Evolutionary conservation across 164 flowering plant genomes (phyloP).

Genomic region (Dillenia suffruticosa): DNA sequence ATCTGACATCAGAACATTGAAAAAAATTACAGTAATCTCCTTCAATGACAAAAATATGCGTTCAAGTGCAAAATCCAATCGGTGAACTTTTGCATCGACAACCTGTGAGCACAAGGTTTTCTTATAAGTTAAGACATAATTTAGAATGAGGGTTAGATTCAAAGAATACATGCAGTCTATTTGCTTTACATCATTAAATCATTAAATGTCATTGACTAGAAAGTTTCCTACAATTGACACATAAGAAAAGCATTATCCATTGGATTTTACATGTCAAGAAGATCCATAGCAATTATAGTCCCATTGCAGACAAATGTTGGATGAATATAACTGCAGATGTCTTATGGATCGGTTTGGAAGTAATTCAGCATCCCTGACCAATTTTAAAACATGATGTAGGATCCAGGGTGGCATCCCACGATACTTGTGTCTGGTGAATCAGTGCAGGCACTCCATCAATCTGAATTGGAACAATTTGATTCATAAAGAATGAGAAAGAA

Average conservation of each 20-base stretch:
- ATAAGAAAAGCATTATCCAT: no score
- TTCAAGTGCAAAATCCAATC: slow-evolving; percentile 74
- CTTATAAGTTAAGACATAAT: slow-evolving; percentile 5
- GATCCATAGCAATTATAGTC: no score
- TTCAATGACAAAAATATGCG: slow-evolving; percentile 82
- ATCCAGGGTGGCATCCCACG: slow-evolving; percentile 90
- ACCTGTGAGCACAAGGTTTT: slow-evolving; percentile 41
- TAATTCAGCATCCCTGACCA: slow-evolving; percentile 63
- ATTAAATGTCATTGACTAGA: no score
- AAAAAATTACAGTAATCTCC: slow-evolving; percentile 60
- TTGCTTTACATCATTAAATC: no score
- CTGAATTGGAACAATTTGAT: slow-evolving; percentile 29
- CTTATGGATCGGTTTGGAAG: no score
- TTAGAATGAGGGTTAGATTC: not conserved
- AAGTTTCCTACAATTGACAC: no score
- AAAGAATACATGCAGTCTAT: no score
- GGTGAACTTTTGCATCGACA: slow-evolving; percentile 92
- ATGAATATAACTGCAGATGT: no score
- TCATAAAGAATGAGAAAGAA: not conserved
- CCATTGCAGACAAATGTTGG: no score
- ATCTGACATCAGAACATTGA: not conserved
- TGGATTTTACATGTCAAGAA: no score
- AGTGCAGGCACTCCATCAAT: slow-evolving; percentile 93
- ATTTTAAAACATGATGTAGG: slow-evolving; percentile 68
- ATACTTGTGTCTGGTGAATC: slow-evolving; percentile 90